Evolutionary conservation across 768 basidiomycete species (phyloP), one percentile per base, ranked within the genome.

Genomic region (Hygrocybe coccinea): DNA sequence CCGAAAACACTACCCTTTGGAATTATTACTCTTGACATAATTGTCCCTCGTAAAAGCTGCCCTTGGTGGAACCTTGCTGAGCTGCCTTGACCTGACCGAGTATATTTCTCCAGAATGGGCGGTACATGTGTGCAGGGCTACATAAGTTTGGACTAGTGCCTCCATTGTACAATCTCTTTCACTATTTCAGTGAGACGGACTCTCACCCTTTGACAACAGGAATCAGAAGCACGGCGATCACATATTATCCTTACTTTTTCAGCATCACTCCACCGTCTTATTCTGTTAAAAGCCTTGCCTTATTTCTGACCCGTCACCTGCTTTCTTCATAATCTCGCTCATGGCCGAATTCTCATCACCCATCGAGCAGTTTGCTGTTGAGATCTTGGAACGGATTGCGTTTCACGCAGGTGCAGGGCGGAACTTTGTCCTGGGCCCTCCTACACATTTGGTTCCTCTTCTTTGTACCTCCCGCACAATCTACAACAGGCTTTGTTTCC

Each of bases 341-440:
- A 41, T 60, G 54, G 57, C 66, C 52, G 15, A 53, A 15, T 53
- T 55, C 34, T 38, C 56, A 22, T 51, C 63, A 10, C 56, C 56
- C 29, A 44, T 66, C 24, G 64, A 65, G 37, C 38, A 46, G 5
- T 52, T 69, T 36, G 57, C 72, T 1, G 50, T 57, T 12, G 67
- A 71, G 41, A 60, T 72, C 47, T 69, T 70, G 69, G 74, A 79
- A 62, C 65, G 67, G 48, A 74, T 83, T 44, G 78, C 75, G 2
- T 74, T 72, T 56, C 68, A 75, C 62, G 59, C 73, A 24, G 67
- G 70, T 2, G 66, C 69, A 5, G 62, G 64, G 7, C 46, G 62
- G 12, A 65, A 65, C 52, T 68, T 70, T 1, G 70, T 76, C 56
- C 64, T 72, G 0, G 80, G 80, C 0, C 81, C 81, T 1, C 81